Conservation (phyloP, 2,329 filamentous ascomycete species). For the Xylaria sp. region DNA sequence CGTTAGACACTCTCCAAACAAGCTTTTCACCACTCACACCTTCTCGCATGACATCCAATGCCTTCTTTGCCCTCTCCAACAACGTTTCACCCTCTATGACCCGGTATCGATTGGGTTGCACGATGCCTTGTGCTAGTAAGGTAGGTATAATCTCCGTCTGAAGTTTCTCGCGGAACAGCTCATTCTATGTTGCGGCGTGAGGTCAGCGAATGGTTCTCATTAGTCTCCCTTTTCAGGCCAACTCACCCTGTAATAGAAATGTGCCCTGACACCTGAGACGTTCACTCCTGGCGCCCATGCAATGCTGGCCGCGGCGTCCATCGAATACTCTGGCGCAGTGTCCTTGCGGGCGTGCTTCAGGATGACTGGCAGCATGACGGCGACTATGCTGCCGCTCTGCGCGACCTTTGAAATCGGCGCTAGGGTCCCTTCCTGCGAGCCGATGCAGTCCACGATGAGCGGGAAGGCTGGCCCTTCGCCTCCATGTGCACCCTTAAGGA, state of each 20-base stretch:
- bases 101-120: constrained; percentile 56
- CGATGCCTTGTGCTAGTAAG: constrained; percentile 54
- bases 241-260: constrained; percentile 61
- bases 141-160: constrained; percentile 66
- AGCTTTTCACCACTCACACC: constrained; percentile 57
- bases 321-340: constrained; percentile 63
- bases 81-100: constrained; percentile 55
- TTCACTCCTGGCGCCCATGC: constrained; percentile 65
- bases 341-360: constrained; percentile 61
- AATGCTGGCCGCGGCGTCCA: constrained; percentile 59
- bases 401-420: constrained; percentile 63
- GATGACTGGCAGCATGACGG: constrained; percentile 70
- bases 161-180: constrained; percentile 64
- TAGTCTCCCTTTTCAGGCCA: neutral
- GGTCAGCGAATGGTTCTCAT: neutral
- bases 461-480: constrained; percentile 50
- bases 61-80: constrained; percentile 55
- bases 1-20: constrained; percentile 51
- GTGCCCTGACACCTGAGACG: constrained; percentile 65
- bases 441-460: constrained; percentile 67
- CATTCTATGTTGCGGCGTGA: constrained; percentile 56
- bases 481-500: constrained; percentile 42
- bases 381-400: constrained; percentile 61
- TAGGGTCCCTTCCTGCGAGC: constrained; percentile 59
- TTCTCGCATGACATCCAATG: constrained; percentile 52